These are phyloP conservation scores for Pluteus cervinus DNA, from an alignment of 768 basidiomycete species.

Conservation along the genomic window DNA sequence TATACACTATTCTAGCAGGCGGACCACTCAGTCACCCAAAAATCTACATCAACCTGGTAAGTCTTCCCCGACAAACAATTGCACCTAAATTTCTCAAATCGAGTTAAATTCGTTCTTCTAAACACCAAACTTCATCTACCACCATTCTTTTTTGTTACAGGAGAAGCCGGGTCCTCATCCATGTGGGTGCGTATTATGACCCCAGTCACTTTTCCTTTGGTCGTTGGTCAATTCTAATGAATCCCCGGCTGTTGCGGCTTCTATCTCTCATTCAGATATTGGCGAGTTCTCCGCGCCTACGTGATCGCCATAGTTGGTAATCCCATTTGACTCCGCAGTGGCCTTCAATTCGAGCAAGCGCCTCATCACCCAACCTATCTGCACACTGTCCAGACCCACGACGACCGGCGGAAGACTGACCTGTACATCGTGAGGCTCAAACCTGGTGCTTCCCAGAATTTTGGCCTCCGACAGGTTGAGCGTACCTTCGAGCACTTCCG, in stretches of 20 bases:
- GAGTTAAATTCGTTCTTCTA: constrained; percentile 3
- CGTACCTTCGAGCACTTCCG: no score
- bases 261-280: constrained; percentile 23
- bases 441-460: no score
- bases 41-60: constrained; percentile 90
- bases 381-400: no score
- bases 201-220: constrained; percentile 6
- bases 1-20: constrained; percentile 66
- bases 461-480: no score
- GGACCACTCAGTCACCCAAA: constrained; percentile 96
- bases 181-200: constrained; percentile 83
- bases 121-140: constrained; percentile 7
- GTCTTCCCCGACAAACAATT: no score
- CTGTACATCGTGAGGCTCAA: no score
- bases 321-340: constrained; percentile 56
- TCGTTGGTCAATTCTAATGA: constrained; percentile 3
- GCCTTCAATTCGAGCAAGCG: constrained; percentile 84
- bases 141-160: constrained; percentile 30
- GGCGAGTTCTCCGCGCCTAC: no score
- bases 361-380: constrained; percentile 78
- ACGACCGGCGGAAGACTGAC: no score
- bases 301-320: constrained; percentile 2
- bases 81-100: no score
- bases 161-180: constrained; percentile 83
- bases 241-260: constrained; percentile 1